These are phyloP conservation scores for Aspergillus transmontanensis DNA, from an alignment of 2,329 filamentous ascomycete genomes.

Conservation along the genomic window DNA sequence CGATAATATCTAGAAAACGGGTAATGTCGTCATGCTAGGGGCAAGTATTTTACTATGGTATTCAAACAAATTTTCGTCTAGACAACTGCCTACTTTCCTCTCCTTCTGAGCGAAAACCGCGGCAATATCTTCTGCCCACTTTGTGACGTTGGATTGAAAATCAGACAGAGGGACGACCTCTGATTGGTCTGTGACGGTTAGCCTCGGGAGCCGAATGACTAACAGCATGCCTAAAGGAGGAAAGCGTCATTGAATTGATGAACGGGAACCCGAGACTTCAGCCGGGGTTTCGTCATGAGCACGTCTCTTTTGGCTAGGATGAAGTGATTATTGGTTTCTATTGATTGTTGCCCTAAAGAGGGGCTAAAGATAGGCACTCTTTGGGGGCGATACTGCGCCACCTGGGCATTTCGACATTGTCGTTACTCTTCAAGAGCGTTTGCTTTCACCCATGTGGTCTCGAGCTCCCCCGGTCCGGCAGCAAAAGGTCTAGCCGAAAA, in stretches of 20 bases:
- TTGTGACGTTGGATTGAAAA: constrained; percentile 26
- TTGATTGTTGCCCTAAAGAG: background rate
- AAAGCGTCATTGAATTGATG: constrained; percentile 8
- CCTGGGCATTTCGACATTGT: background rate
- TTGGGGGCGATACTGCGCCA: constrained; percentile 1
- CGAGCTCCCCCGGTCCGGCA: constrained; percentile 15
- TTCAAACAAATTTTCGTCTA: background rate
- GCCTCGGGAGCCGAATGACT: constrained; percentile 22
- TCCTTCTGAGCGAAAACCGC: constrained; percentile 21
- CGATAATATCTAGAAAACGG: background rate
- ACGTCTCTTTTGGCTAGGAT: background rate
- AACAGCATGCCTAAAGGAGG: constrained; percentile 12
- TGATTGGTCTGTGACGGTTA: constrained; percentile 31
- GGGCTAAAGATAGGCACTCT: background rate
- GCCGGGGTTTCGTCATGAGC: constrained; percentile 24
- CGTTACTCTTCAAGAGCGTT: background rate
- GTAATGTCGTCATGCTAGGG: background rate
- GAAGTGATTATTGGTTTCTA: constrained; percentile 2
- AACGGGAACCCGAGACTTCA: constrained; percentile 16
- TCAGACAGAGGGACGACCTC: constrained; percentile 7
- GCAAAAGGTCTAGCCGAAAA: constrained; percentile 16
- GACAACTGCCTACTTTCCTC: background rate
- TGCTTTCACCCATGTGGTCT: constrained; percentile 11
- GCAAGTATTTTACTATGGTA: background rate
- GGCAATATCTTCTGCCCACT: constrained; percentile 38